Conservation (phyloP, 192 early-diverging fungal genomes). For the Lobosporangium transversale region DNA sequence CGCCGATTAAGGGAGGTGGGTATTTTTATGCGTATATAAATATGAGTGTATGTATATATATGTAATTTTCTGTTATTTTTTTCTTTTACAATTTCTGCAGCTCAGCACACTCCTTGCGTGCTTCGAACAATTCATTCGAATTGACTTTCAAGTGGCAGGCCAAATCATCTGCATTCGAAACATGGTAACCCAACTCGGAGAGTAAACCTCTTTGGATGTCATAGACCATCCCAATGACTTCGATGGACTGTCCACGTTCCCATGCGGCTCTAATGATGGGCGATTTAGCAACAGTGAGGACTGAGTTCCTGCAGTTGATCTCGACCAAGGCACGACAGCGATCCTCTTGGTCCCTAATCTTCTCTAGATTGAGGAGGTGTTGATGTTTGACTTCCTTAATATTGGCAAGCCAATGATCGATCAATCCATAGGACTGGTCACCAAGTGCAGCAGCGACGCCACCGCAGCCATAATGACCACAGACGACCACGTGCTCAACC, state of each 20-base stretch:
- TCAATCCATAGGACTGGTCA: slow-evolving; percentile 71
- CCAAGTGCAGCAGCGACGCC: slow-evolving; percentile 72
- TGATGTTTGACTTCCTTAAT: slow-evolving; percentile 84
- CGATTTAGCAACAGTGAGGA: slow-evolving; percentile 74
- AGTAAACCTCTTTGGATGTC: slow-evolving; percentile 67
- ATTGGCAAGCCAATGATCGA: slow-evolving; percentile 91
- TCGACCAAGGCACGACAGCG: slow-evolving; percentile 65
- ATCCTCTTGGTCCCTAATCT: slow-evolving; percentile 49
- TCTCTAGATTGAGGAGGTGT: slow-evolving; percentile 42
- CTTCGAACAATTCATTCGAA: slow-evolving; percentile 24
- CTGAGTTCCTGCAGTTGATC: slow-evolving; percentile 81
- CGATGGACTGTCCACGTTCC: slow-evolving; percentile 74
- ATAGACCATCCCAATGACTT: slow-evolving; percentile 74
- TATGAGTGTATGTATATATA: background rate
- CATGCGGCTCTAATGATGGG: slow-evolving; percentile 86
- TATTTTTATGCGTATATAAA: too few species aligned
- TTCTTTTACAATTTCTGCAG: background rate
- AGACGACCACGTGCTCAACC: slow-evolving; percentile 94
- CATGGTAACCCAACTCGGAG: slow-evolving; percentile 40
- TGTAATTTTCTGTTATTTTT: background rate
- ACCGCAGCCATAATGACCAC: slow-evolving; percentile 83
- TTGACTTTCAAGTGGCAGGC: slow-evolving; percentile 21
- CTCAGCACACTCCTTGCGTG: slow-evolving; percentile 12
- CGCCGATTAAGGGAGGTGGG: too few species aligned
- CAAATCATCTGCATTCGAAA: slow-evolving; percentile 21